Evolutionary conservation across 2,329 filamentous ascomycete species (phyloP).

Genomic region (Graphilbum ipis-grandicollis): DNA sequence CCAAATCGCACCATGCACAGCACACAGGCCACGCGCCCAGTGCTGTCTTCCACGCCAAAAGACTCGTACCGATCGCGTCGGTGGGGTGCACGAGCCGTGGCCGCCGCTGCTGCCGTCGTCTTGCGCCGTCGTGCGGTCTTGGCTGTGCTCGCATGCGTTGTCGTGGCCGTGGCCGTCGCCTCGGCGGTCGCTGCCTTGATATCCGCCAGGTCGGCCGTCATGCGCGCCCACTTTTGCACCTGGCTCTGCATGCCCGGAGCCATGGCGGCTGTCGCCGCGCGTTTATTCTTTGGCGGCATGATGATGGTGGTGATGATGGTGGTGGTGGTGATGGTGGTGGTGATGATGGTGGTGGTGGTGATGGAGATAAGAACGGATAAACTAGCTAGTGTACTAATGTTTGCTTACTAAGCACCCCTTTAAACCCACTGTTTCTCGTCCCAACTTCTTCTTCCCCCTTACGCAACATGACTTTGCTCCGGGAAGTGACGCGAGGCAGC

Average conservation of each 20-base stretch:
- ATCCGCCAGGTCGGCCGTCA: conserved; percentile 45
- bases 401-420: too few species aligned
- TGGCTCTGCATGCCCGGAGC: conserved; percentile 28
- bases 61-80: conserved; percentile 28
- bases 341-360: too few species aligned
- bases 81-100: conserved; percentile 10
- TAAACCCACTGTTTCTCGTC: too few species aligned
- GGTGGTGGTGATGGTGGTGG: not conserved
- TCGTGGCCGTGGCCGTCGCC: not conserved
- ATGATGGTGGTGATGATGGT: not conserved
- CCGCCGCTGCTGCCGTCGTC: not conserved
- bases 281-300: conserved; percentile 5
- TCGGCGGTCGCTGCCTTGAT: not conserved
- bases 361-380: too few species aligned
- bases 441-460: too few species aligned
- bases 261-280: conserved; percentile 21
- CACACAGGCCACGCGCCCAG: conserved; percentile 23
- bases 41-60: conserved; percentile 22
- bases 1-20: conserved; percentile 44
- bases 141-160: not conserved
- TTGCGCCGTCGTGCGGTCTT: not conserved
- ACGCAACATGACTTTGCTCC: not conserved
- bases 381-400: too few species aligned
- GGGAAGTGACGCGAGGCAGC: not conserved
- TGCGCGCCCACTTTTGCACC: conserved; percentile 54